Base-by-base conservation (phyloP, 305 asterid species). In the Solanum hybrid region DNA sequence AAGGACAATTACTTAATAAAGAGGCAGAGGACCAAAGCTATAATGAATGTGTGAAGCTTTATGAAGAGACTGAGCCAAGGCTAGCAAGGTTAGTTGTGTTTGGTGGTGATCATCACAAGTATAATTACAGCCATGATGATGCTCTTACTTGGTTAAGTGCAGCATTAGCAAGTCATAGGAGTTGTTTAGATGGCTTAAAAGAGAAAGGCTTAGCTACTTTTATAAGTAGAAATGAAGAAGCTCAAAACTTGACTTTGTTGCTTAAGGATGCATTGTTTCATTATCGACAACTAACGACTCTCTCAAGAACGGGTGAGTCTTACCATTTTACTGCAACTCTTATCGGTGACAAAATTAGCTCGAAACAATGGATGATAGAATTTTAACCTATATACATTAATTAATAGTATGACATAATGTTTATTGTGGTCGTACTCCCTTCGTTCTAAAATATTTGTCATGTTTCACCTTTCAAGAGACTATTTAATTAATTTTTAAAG, bases 61-160 rank as follows among this genome's bases (percentile, higher is more conserved):
- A 95, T 78, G 93, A 86, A 80, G 95, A 94, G 2, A 93, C 92
- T 8, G 96, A 93, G 90, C 89, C 91, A 77, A 92, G 96, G 91
- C 90, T 95, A 84, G 92, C 93, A 37, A 91, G 89, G 83, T 24
- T 94, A 89, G 92, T 90, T 15, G 92, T 89, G 33, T 78, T 93
- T 27, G 41, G 86, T 14, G 45, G 45, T 78, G 90, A 61, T 27
- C 9, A 57, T 57, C 70, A 57, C 70, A 90, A n/a, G 3, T 26
- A 32, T 32, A 15, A n/a, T 32, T 92, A 80, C n/a, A 91, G 92
- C 92, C 72, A 41, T 8, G 94, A 93, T n/a, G 98, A 97, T 90
- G 96, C 90, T 4, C 86, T 94, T 77, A 94, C 96, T 17, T 95
- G 98, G 98, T 89, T 97, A 15, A 95, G 97, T 89, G 97, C 95